These are phyloP conservation scores for Colletotrichum kahawae DNA, from an alignment of 2,329 filamentous ascomycete genomes.

Conservation along the genomic window DNA sequence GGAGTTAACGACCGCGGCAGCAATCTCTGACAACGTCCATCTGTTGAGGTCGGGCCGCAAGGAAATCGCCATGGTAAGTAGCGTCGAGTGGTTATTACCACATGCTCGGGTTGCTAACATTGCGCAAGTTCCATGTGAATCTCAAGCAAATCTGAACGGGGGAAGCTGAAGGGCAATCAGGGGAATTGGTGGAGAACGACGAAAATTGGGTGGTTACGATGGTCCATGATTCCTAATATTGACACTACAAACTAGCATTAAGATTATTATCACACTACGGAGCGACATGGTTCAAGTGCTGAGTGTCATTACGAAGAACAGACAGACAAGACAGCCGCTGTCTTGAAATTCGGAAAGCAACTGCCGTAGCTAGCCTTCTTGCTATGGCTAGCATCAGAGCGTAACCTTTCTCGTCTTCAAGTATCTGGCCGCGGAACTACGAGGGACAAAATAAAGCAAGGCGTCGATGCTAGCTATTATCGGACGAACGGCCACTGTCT, in stretches of 20 bases:
- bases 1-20: slow-evolving; percentile 23
- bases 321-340: neutral
- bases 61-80: slow-evolving; percentile 36
- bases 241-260: neutral
- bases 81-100: neutral
- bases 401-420: neutral
- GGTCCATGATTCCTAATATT: neutral
- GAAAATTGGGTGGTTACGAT: neutral
- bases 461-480: accelerated
- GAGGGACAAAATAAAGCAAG: neutral
- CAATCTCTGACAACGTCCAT: slow-evolving; percentile 39
- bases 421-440: neutral
- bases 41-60: slow-evolving; percentile 34
- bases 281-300: too few relatives aligned
- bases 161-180: neutral
- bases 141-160: slow-evolving; percentile 12
- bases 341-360: neutral
- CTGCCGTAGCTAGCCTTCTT: accelerated
- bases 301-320: neutral
- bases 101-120: neutral
- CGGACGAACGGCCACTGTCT: neutral
- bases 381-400: neutral
- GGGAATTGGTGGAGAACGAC: neutral
- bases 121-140: slow-evolving; percentile 19
- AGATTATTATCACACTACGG: neutral